Percentiles rank a stretch among this genome's conserved stretches.
Conservation (phyloP, 2,329 filamentous ascomycete species). For the Neobulgaria alba region DNA sequence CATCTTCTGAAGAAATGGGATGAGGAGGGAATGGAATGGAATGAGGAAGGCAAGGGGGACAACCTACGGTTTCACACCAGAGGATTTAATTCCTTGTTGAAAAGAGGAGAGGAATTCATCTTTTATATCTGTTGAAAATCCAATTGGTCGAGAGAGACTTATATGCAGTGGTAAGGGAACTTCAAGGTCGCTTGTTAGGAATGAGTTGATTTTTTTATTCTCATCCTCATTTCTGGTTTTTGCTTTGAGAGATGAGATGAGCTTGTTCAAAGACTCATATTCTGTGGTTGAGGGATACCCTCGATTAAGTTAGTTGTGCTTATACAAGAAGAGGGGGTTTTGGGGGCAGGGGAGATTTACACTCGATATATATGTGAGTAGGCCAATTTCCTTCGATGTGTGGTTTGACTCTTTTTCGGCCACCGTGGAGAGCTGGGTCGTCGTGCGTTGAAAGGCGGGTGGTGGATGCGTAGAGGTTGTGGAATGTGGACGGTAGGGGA, state of each 20-base stretch:
- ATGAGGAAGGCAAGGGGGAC: too few species aligned
- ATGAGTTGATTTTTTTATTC: slow-evolving; percentile 46
- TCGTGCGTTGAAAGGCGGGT: slow-evolving; percentile 70
- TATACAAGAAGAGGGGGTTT: too few species aligned
- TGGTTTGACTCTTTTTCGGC: slow-evolving; percentile 71
- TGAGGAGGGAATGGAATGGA: too few species aligned
- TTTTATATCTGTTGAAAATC: slow-evolving; percentile 64
- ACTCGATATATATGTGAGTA: slow-evolving; percentile 86
- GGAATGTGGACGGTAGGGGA: slow-evolving; percentile 71
- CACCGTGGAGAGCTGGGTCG: slow-evolving; percentile 77
- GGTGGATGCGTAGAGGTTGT: slow-evolving; percentile 80
- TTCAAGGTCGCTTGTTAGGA: slow-evolving; percentile 70
- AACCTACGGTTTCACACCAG: slow-evolving; percentile 37
- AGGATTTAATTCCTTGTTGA: slow-evolving; percentile 33
- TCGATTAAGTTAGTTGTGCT: slow-evolving; percentile 29
- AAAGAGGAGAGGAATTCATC: slow-evolving; percentile 56
- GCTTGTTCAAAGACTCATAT: slow-evolving; percentile 36
- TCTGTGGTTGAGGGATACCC: slow-evolving; percentile 46
- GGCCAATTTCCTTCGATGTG: slow-evolving; percentile 90
- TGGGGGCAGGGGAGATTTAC: slow-evolving; percentile 42
- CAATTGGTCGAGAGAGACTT: slow-evolving; percentile 76
- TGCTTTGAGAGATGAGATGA: slow-evolving; percentile 33
- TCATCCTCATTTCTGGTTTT: slow-evolving; percentile 6
- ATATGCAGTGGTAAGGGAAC: slow-evolving; percentile 78
- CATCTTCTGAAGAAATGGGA: too few species aligned